Evolutionary conservation across 108 stramenopile species (phyloP).

Genomic region (Conticribra weissflogii): DNA sequence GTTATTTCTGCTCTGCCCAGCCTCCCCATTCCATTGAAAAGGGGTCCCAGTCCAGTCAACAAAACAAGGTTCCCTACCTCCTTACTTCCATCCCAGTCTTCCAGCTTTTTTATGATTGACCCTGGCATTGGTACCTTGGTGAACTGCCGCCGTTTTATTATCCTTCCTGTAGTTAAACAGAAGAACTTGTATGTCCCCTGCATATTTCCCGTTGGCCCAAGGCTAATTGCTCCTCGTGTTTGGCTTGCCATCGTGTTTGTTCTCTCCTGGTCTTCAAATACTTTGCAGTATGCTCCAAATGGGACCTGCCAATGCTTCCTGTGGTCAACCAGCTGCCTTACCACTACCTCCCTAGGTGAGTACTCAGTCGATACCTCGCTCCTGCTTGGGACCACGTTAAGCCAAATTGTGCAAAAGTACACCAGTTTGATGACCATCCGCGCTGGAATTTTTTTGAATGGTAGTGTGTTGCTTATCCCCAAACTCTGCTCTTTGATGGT

Average conservation of each 20-base stretch:
- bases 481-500: slow-evolving; percentile 20
- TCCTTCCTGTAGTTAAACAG: slow-evolving; percentile 29
- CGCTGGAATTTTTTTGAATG: too few relatives aligned
- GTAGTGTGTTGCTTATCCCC: slow-evolving; percentile 22
- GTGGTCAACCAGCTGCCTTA: slow-evolving; percentile 18
- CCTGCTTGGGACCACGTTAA: slow-evolving; percentile 37
- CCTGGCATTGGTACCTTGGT: slow-evolving; percentile 2
- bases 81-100: slow-evolving; percentile 20
- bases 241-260: slow-evolving; percentile 1
- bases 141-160: slow-evolving; percentile 14
- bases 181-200: too few relatives aligned
- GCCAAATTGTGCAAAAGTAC: slow-evolving; percentile 18
- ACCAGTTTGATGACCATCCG: slow-evolving; percentile 19
- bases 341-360: slow-evolving; percentile 22
- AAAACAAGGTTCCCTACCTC: not conserved
- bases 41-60: slow-evolving; percentile 5
- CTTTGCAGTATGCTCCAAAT: slow-evolving; percentile 10
- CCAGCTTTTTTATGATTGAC: slow-evolving; percentile 14
- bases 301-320: slow-evolving; percentile 26
- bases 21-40: slow-evolving; percentile 1
- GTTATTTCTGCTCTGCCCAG: not conserved
- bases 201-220: too few relatives aligned
- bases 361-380: slow-evolving; percentile 15
- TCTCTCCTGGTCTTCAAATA: not conserved
- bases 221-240: not conserved